Evolutionary conservation across 805 yeast species (phyloP).

Genomic region (Monosporozyma siamensis): DNA sequence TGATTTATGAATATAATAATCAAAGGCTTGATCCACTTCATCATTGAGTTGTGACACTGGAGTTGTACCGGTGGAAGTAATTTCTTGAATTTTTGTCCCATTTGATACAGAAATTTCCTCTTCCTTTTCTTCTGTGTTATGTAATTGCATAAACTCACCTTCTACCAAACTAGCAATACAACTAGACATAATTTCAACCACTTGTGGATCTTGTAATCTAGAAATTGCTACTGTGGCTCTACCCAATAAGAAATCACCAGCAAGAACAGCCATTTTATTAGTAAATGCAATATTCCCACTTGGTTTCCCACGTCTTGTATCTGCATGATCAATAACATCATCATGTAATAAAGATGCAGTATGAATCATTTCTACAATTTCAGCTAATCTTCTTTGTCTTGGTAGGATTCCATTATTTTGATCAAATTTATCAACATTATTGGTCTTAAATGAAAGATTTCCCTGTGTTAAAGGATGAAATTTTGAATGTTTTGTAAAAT

Average conservation of each 20-base stretch:
- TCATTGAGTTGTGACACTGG: conserved; percentile 37
- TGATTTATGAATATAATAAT: conserved; percentile 90
- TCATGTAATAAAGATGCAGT: conserved; percentile 93
- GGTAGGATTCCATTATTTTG: conserved; percentile 74
- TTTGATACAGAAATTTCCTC: too few species aligned
- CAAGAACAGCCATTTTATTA: conserved; percentile 94
- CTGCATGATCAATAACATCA: conserved; percentile 89
- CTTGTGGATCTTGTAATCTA: conserved; percentile 90
- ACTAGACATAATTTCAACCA: conserved; percentile 87
- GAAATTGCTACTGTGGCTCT: conserved; percentile 95
- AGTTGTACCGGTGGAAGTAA: too few species aligned
- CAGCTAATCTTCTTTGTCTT: conserved; percentile 90
- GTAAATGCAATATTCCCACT: conserved; percentile 90
- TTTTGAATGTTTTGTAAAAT: conserved; percentile 31
- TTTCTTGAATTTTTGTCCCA: background rate
- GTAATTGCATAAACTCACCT: conserved; percentile 98
- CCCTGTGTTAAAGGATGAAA: conserved; percentile 68
- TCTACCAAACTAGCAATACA: conserved; percentile 95
- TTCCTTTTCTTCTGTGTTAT: conserved; percentile 68
- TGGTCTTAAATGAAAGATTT: conserved; percentile 43
- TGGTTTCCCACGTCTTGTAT: conserved; percentile 81
- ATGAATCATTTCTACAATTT: conserved; percentile 96
- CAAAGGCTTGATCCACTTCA: conserved; percentile 81
- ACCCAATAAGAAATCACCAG: conserved; percentile 92
- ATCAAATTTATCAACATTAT: conserved; percentile 25